These are phyloP conservation scores for Chaetoscypha palmicola DNA, from an alignment of 2,329 filamentous ascomycete genomes.

Conservation along the genomic window DNA sequence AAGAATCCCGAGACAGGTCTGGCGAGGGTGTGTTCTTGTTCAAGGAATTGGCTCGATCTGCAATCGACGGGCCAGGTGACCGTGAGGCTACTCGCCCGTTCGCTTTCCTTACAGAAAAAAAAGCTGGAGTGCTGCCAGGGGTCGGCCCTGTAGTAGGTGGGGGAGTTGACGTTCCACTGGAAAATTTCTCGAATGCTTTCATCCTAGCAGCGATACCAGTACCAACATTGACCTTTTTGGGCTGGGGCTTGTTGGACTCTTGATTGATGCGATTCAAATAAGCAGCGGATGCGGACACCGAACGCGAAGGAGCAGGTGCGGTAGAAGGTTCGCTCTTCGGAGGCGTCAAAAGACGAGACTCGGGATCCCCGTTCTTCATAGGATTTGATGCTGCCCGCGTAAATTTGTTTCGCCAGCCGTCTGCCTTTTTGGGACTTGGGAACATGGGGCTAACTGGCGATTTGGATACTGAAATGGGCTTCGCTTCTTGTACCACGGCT, in stretches of 20 bases:
- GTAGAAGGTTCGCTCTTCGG: constrained; percentile 29
- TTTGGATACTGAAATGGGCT: constrained; percentile 69
- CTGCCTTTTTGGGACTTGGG: constrained; percentile 30
- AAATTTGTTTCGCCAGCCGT: constrained; percentile 22
- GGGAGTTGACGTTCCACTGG: constrained; percentile 36
- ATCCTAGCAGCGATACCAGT: constrained; percentile 92
- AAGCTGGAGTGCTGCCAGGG: constrained; percentile 44
- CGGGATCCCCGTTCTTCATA: constrained; percentile 27
- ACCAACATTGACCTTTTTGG: constrained; percentile 75
- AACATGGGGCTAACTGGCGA: constrained; percentile 70
- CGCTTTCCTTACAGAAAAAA: constrained; percentile 51
- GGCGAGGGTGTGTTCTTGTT: constrained; percentile 32
- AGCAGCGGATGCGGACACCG: constrained; percentile 45
- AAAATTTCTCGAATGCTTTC: constrained; percentile 80
- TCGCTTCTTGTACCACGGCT: constrained; percentile 77
- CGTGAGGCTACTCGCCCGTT: constrained; percentile 29
- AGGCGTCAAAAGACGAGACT: constrained; percentile 35
- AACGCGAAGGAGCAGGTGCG: constrained; percentile 16
- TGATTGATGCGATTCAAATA: constrained; percentile 51
- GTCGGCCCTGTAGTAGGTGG: constrained; percentile 14
- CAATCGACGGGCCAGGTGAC: constrained; percentile 30
- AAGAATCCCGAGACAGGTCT: constrained; percentile 39
- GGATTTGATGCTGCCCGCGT: constrained; percentile 33
- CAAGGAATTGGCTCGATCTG: constrained; percentile 33
- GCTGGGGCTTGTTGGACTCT: constrained; percentile 41